Evolutionary conservation across 1,284 basidiomycete genomes (phyloP), one percentile per base, ranked within the genome.

Genomic region (Leccinum fallax): DNA sequence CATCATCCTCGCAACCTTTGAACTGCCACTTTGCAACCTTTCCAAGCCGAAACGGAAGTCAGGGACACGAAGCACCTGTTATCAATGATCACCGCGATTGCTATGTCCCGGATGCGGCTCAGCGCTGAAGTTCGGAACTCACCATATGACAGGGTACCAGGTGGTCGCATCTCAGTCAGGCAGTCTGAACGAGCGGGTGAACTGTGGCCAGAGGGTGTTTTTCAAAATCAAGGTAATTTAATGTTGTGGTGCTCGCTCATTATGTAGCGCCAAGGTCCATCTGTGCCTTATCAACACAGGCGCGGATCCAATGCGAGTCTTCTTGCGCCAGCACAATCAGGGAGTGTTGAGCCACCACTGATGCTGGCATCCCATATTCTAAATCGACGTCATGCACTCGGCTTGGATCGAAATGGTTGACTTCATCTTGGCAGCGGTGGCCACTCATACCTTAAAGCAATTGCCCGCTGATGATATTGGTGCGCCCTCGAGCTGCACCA

Each of bases 391-490:
- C 16, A 46, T 11, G 43, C 24, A 7, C 46, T 56, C 19, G 5
- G 8, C 51, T 13, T n/a, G 13, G 9, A 34, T 26, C 28, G 13
- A 55, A 24, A 58, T 34, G 15, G 9, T 4, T 34, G 7, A 21
- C 24, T 26, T 34, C 15, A 19, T 16, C 15, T 16, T 28, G 15
- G 49, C 21, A 15, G 24, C 15, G 15, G 24, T 24, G 15, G 16
- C 21, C 9, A 16, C 24, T 26, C 24, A 28, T 21, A 21, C 11
- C 43, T 46, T 2, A 26, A 13, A 36, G 4, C 30, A 34, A 60
- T 4, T 36, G 61, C 48, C 64, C 57, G 32, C 55, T 28, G 55
- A 55, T 48, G 46, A 55, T 36, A 53, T 68, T 40, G 11, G 10
- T 46, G 16, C 43, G 21, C 30, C 61, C 26, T 55, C 52, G 52